phyloP scores from a whole-genome alignment of 2,329 filamentous ascomycete genomes.

The Escovopsis sp. region DNA sequence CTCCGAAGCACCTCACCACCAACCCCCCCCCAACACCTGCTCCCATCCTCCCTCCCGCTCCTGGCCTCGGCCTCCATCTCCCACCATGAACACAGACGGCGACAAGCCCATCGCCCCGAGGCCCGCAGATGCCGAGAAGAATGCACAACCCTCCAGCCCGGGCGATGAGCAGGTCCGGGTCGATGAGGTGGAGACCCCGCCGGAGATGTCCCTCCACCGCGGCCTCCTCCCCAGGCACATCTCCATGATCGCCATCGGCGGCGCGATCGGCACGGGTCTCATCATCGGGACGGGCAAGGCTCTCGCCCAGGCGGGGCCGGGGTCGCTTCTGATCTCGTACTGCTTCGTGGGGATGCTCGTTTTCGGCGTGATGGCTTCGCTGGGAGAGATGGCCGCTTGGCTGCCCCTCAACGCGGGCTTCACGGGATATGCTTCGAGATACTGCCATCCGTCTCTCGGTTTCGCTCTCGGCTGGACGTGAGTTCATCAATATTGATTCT shows the following conservation, averaged over 20 bases:
- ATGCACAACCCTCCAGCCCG: too few species aligned
- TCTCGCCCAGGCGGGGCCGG: slow-evolving; percentile 40
- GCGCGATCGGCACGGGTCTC: slow-evolving; percentile 58
- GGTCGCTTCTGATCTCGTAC: slow-evolving; percentile 57
- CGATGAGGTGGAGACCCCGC: slow-evolving; percentile 32
- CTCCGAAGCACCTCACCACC: too few species aligned
- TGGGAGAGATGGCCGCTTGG: slow-evolving; percentile 79
- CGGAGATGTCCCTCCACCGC: slow-evolving; percentile 33
- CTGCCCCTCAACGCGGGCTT: slow-evolving; percentile 65
- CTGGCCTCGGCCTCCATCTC: too few species aligned
- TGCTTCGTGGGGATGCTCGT: slow-evolving; percentile 55
- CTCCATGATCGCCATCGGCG: slow-evolving; percentile 54
- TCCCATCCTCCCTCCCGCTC: too few species aligned
- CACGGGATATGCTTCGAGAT: slow-evolving; percentile 64
- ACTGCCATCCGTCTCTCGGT: slow-evolving; percentile 66
- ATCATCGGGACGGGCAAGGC: slow-evolving; percentile 52
- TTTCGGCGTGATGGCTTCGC: slow-evolving; percentile 65
- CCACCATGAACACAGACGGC: too few species aligned
- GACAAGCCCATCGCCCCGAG: too few species aligned
- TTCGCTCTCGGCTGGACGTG: slow-evolving; percentile 63
- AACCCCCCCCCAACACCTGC: too few species aligned
- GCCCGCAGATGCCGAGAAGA: too few species aligned
- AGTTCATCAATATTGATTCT: too few species aligned
- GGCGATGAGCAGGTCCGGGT: slow-evolving; percentile 18
- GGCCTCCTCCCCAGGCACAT: slow-evolving; percentile 39